A percentile compares a stretch with the other conserved stretches of the same genome.
phyloP scores from a whole-genome alignment of 768 basidiomycete genomes.

The Psilocybe cubensis region DNA sequence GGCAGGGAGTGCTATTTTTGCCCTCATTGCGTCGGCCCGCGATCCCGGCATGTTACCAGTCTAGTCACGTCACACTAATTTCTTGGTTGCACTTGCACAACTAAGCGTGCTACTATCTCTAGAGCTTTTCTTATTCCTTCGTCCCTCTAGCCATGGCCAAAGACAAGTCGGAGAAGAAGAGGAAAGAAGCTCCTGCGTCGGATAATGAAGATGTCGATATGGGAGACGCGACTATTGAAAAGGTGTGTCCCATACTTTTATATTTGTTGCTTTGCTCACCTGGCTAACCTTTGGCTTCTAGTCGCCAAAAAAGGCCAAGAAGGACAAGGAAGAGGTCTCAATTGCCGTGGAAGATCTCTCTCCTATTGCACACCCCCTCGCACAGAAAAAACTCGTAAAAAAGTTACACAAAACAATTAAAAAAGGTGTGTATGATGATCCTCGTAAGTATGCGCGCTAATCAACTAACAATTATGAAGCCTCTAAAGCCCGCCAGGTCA shows the following conservation, averaged over 20 bases:
- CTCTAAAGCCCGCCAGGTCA: slow-evolving; percentile 92
- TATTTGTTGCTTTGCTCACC: neutral
- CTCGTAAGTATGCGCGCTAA: neutral
- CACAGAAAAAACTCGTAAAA: slow-evolving; percentile 91
- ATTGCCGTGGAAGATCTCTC: slow-evolving; percentile 84
- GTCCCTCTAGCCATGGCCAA: slow-evolving; percentile 52
- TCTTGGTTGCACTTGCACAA: slow-evolving; percentile 3
- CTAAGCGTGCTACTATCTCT: neutral
- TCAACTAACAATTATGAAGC: slow-evolving; percentile 47
- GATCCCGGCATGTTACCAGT: neutral
- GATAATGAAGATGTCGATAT: slow-evolving; percentile 55
- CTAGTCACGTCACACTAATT: slow-evolving; percentile 23
- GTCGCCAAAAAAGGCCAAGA: slow-evolving; percentile 60
- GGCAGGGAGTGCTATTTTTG: no score
- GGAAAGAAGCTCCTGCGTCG: slow-evolving; percentile 46
- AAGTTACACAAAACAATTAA: slow-evolving; percentile 95
- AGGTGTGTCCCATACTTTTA: slow-evolving; percentile 15
- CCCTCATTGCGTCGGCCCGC: no score
- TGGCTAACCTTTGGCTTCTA: slow-evolving; percentile 21
- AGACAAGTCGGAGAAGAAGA: slow-evolving; percentile 78
- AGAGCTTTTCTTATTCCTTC: neutral
- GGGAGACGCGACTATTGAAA: slow-evolving; percentile 41
- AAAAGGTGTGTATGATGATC: slow-evolving; percentile 57
- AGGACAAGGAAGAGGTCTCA: slow-evolving; percentile 64
- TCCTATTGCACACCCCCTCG: slow-evolving; percentile 93